Evolutionary conservation across 139 green algal genomes (phyloP), one percentile per base, ranked within the genome.

Genomic region (Chlamydomonas incerta): DNA sequence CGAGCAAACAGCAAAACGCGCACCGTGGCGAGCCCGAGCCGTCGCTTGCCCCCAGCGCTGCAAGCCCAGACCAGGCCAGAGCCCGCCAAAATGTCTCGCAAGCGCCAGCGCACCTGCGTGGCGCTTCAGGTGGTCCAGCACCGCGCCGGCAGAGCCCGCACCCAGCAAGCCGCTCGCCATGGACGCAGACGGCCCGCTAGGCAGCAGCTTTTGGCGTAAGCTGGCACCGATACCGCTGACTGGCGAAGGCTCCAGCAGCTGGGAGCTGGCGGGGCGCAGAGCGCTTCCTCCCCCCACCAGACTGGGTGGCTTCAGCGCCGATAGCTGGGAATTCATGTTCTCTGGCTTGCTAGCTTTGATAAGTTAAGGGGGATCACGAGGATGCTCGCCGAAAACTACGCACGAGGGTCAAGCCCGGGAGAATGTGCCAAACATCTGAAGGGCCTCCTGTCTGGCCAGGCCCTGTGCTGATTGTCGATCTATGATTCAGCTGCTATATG

Each of bases 51-150:
- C n/a, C n/a, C n/a, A n/a, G n/a, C n/a, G n/a, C n/a, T n/a, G n/a
- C n/a, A n/a, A n/a, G n/a, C n/a, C n/a, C n/a, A n/a, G n/a, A n/a
- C n/a, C n/a, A n/a, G n/a, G n/a, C n/a, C n/a, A n/a, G n/a, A n/a
- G n/a, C n/a, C n/a, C n/a, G n/a, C n/a, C n/a, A n/a, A n/a, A n/a
- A n/a, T n/a, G n/a, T n/a, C n/a, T n/a, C n/a, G n/a, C n/a, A n/a
- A n/a, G n/a, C n/a, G n/a, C n/a, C n/a, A n/a, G 46, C 77, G 50
- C 11, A 75, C 79, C 79, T 1, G 58, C 50, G 13, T 57, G 46
- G 18, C 79, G 65, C 47, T 85, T 85, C 1, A 85, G 79, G 66
- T 67, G 47, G 29, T 85, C 79, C 24, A 85, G 46, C 21, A 68
- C 31, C 17, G 46, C 21, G 31, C 65, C 65, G 8, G 66, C 79